Conservation (phyloP, 2,329 filamentous ascomycete species). For the Phialophora verrucosa region DNA sequence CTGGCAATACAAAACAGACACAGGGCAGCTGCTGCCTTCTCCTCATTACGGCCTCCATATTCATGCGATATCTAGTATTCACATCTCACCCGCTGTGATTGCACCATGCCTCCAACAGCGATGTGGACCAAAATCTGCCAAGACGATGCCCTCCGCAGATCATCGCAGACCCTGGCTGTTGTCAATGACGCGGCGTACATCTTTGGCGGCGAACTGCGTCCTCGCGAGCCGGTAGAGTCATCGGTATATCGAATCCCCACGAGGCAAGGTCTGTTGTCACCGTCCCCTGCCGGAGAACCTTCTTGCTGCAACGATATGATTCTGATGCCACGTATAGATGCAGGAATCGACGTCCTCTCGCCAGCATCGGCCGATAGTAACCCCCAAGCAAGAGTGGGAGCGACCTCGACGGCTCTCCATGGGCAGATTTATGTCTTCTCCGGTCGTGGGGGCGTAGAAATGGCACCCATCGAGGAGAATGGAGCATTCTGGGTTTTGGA, state of each 20-base stretch:
- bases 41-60: neutral
- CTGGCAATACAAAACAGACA: neutral
- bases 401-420: constrained; percentile 71
- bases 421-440: constrained; percentile 80
- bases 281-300: neutral
- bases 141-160: constrained; percentile 50
- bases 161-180: constrained; percentile 73
- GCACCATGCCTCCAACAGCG: neutral
- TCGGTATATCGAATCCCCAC: neutral
- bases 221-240: constrained; percentile 68
- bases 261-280: neutral
- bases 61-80: neutral
- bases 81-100: neutral
- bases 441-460: constrained; percentile 72
- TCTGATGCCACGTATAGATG: neutral
- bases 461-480: constrained; percentile 73
- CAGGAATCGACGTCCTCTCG: neutral
- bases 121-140: neutral
- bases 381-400: constrained; percentile 73
- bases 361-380: constrained; percentile 33
- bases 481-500: constrained; percentile 80
- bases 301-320: neutral
- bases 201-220: constrained; percentile 75
- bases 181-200: constrained; percentile 66
- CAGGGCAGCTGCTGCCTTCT: neutral